Conservation (phyloP, 495 filamentous ascomycete genomes). For the Penicillium bovifimosum region DNA sequence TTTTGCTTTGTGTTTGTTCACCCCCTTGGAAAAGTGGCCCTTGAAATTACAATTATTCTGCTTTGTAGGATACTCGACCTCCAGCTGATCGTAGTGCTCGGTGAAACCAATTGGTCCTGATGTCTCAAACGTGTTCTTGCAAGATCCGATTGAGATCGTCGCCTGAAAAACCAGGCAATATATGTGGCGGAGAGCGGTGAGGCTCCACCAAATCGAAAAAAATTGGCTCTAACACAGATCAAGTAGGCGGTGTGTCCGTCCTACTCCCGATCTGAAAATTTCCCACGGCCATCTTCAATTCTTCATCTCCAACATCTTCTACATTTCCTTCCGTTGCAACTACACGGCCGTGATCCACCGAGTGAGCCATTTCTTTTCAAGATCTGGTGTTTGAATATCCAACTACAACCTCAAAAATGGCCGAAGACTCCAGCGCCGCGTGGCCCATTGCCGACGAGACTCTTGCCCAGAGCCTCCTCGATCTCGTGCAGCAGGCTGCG, state of each 20-base stretch:
- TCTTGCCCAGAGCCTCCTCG: slow-evolving; percentile 75
- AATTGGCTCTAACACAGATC: neutral
- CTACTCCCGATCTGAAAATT: slow-evolving; percentile 11
- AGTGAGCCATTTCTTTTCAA: slow-evolving; percentile 36
- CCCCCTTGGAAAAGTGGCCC: no score
- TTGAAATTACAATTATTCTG: no score
- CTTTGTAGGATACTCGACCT: no score
- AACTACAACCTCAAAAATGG: slow-evolving; percentile 26
- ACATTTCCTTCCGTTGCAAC: slow-evolving; percentile 13
- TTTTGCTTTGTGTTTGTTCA: no score
- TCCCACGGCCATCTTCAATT: slow-evolving; percentile 8
- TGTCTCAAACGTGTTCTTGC: no score
- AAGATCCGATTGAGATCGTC: no score
- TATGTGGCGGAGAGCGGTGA: neutral
- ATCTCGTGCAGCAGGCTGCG: slow-evolving; percentile 79
- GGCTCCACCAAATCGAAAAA: neutral
- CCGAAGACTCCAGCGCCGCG: slow-evolving; percentile 48
- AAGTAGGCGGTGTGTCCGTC: neutral
- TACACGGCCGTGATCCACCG: slow-evolving; percentile 41
- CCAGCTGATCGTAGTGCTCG: no score
- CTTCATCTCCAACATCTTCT: slow-evolving; percentile 3
- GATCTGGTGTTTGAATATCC: slow-evolving; percentile 18
- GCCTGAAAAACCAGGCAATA: neutral
- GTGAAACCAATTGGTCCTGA: neutral
- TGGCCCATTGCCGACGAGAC: slow-evolving; percentile 85